Percentiles rank a stretch among this genome's conserved stretches.
Conservation (phyloP, 768 basidiomycete genomes). For the Boletus subcaerulescens region DNA sequence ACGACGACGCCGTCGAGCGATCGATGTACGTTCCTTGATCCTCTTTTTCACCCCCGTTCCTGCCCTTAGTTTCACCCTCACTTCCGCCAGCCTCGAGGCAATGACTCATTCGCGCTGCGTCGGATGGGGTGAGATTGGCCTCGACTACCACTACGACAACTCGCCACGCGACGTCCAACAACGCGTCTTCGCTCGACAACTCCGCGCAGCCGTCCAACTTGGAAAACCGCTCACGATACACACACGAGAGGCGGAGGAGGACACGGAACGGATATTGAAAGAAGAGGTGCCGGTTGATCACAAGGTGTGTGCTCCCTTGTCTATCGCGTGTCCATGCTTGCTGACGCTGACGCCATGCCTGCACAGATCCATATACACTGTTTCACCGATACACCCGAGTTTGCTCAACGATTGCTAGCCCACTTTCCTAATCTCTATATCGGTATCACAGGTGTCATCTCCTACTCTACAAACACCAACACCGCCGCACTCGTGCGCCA, state of each 20-base stretch:
- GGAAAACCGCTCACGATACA: constrained; percentile 83
- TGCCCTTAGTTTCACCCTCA: not conserved
- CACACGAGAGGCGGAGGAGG: constrained; percentile 81
- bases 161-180: constrained; percentile 71
- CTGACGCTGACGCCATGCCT: constrained; percentile 22
- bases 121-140: constrained; percentile 86
- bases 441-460: constrained; percentile 84
- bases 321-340: too few species aligned
- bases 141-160: constrained; percentile 82
- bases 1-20: constrained; percentile 63
- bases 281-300: constrained; percentile 71
- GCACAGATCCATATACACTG: constrained; percentile 60
- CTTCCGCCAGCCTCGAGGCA: constrained; percentile 55
- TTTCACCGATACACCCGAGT: constrained; percentile 78
- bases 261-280: constrained; percentile 76
- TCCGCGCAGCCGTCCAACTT: constrained; percentile 62
- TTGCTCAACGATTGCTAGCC: constrained; percentile 66
- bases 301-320: constrained; percentile 37
- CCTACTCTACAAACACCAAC: constrained; percentile 71
- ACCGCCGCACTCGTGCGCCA: constrained; percentile 65
- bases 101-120: constrained; percentile 81
- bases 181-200: constrained; percentile 63
- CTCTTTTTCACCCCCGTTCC: not conserved
- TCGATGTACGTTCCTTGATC: constrained; percentile 50
- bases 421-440: constrained; percentile 83